Conservation (phyloP, 805 yeast species). For the Lipomyces chichibuensis region DNA sequence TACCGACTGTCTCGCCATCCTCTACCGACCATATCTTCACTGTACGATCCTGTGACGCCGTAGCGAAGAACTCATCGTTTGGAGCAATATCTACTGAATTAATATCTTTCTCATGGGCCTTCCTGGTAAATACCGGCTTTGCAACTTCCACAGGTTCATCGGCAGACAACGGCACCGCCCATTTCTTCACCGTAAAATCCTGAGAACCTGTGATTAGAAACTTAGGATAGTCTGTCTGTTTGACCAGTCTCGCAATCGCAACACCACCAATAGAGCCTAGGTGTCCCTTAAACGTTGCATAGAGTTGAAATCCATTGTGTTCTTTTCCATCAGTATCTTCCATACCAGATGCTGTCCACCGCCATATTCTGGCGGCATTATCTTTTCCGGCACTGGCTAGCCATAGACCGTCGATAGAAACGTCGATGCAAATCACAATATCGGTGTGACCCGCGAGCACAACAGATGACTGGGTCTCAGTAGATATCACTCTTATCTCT, state of each 20-base stretch:
- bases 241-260: conserved; percentile 61
- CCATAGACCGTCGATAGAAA: conserved; percentile 82
- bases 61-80: conserved; percentile 82
- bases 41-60: conserved; percentile 92
- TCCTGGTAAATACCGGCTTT: conserved; percentile 81
- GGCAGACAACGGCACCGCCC: conserved; percentile 62
- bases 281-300: conserved; percentile 80
- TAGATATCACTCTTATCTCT: conserved; percentile 67
- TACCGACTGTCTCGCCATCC: conserved; percentile 84
- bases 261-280: conserved; percentile 84
- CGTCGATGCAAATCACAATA: conserved; percentile 77
- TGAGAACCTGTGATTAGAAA: conserved; percentile 81
- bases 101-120: conserved; percentile 96
- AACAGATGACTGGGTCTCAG: conserved; percentile 61
- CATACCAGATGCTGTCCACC: conserved; percentile 42
- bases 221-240: conserved; percentile 52
- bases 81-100: conserved; percentile 90
- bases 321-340: conserved; percentile 47
- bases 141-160: conserved; percentile 36
- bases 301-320: conserved; percentile 50
- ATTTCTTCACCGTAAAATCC: conserved; percentile 82
- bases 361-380: conserved; percentile 82
- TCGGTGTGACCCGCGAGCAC: conserved; percentile 83
- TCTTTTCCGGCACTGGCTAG: conserved; percentile 92
- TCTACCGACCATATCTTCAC: conserved; percentile 87